Evolutionary conservation across 257 asterid genomes (phyloP).

Genomic region (Salvia hispanica): DNA sequence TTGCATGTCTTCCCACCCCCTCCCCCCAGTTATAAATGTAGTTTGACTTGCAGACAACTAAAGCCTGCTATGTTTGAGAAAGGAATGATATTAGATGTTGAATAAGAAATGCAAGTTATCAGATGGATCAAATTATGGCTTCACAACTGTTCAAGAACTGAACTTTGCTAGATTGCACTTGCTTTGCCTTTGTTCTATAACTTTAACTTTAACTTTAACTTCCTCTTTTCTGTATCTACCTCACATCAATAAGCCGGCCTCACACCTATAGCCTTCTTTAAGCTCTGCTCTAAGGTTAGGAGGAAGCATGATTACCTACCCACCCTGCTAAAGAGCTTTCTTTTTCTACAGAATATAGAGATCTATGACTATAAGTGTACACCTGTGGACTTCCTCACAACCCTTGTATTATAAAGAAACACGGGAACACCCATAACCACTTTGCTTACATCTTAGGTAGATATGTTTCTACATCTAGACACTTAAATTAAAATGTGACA

Average conservation of each 20-base stretch:
- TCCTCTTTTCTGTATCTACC: no score
- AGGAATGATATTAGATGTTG: not conserved
- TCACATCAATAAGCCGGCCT: no score
- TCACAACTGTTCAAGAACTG: not conserved
- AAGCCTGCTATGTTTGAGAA: no score
- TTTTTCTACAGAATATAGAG: not conserved
- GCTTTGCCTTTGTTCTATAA: not conserved
- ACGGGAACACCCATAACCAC: not conserved
- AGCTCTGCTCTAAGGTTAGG: not conserved
- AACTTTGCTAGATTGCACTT: not conserved
- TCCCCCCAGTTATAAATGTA: no score
- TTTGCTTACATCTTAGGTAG: not conserved
- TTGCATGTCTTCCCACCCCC: no score
- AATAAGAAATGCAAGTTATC: not conserved
- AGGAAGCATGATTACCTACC: not conserved
- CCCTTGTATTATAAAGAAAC: not conserved
- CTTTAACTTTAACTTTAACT: no score
- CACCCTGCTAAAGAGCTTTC: not conserved
- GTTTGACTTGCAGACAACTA: no score
- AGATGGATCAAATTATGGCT: not conserved
- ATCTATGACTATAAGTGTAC: not conserved
- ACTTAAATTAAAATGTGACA: conserved; percentile 1
- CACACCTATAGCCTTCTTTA: not conserved
- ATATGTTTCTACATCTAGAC: conserved; percentile 2
- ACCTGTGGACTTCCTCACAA: not conserved